Base-by-base conservation (phyloP, 805 yeast genomes). In the Zygoascus flipseniorum region DNA sequence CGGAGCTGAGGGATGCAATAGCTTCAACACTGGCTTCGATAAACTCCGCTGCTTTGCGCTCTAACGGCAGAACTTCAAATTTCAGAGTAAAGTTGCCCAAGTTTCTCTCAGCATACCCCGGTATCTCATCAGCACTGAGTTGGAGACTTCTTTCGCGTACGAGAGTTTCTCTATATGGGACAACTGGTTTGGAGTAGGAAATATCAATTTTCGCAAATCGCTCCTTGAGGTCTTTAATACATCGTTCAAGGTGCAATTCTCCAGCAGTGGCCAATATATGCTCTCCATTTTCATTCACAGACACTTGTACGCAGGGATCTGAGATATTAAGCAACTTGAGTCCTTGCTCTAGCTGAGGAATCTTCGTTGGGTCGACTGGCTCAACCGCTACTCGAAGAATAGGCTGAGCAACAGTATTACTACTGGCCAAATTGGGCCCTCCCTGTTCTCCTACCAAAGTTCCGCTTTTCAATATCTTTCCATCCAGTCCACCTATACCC, bases 321-420 rank as follows among this genome's bases (percentile, higher is more conserved):
- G 97, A 92, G 60, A 83, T 84, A 52, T 90, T 82, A 43, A 93
- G 73, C 54, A 88, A 71, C 58, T 81, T 82, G 55, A 93, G 73
- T 0, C 99, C 99, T 31, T 76, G 75, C 50, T 83, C 95, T 45
- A 93, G 73, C 60, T 79, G 79, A 47, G 79, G 82, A 76, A 89
- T 79, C 60, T 89, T 83, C 48, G 84, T 76, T 9, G 96, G 96
- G 61, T 89, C 86, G 4, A 79, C 84, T 1, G 99, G 97, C 65
- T 93, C 99, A n/a, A 93, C 73, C 0, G 99, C 97, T 32, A 93
- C 96, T 59, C 89, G 81, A 60, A 93, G 88, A 65, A 93, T 92
- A 0, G 99, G 99, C 32, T 89, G 86, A n/a, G 86, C 80, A 14
- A 85, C 78, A 52, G 82, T 69, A 52, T 82, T 85, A 18, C 89